Percentiles rank a stretch among this genome's conserved stretches.
These are phyloP conservation scores for Stropharia rugosoannulata DNA, from an alignment of 768 basidiomycete species.

Conservation along the genomic window DNA sequence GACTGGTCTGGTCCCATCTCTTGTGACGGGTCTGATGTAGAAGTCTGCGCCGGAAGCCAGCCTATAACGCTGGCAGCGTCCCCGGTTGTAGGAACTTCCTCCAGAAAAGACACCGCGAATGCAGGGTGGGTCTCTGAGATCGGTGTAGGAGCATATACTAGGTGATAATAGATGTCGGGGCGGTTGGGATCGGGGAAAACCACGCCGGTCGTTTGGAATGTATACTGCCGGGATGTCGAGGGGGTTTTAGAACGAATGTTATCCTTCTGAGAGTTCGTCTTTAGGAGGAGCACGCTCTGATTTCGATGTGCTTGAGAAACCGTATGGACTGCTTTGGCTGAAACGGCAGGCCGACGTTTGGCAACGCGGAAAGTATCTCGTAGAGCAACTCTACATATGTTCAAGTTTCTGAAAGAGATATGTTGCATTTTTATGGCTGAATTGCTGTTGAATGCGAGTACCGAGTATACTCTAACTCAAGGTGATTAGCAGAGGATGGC, in stretches of 20 bases:
- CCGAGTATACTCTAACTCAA: background rate
- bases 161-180: constrained; percentile 71
- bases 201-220: constrained; percentile 24
- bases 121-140: constrained; percentile 43
- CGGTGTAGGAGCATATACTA: constrained; percentile 51
- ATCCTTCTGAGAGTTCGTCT: background rate
- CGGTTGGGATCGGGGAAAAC: constrained; percentile 55
- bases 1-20: background rate
- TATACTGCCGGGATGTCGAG: background rate
- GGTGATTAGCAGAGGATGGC: background rate
- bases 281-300: background rate
- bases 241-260: background rate
- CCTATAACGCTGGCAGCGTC: constrained; percentile 61
- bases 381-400: background rate
- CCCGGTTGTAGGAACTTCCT: constrained; percentile 38
- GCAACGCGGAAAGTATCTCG: background rate
- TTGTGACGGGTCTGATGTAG: constrained; percentile 15
- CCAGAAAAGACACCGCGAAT: constrained; percentile 67
- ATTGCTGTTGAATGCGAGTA: background rate
- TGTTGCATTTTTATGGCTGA: background rate
- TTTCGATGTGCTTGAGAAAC: no score
- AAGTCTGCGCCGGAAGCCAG: constrained; percentile 59
- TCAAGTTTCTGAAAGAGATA: background rate
- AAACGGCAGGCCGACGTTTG: background rate
- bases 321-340: no score